phyloP scores from a whole-genome alignment of 2,329 filamentous ascomycete species.

The Basipetospora chlamydospora region DNA sequence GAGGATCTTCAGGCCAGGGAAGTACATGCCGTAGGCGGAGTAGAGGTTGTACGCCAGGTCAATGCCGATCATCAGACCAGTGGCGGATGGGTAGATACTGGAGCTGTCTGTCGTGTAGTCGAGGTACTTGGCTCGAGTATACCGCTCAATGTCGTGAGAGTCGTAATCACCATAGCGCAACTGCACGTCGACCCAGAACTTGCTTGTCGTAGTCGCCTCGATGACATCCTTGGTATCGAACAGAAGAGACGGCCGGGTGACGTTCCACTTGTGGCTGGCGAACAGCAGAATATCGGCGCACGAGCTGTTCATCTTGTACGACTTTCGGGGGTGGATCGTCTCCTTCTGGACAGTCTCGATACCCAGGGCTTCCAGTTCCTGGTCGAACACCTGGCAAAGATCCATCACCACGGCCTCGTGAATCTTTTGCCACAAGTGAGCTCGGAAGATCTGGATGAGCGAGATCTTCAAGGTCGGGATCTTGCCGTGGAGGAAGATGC shows the following conservation, averaged over 20 bases:
- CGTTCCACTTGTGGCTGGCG: constrained; percentile 97
- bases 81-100: constrained; percentile 95
- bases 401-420: constrained; percentile 99
- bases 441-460: constrained; percentile 96
- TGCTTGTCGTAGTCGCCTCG: constrained; percentile 88
- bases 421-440: constrained; percentile 99
- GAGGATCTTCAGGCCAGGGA: constrained; percentile 89
- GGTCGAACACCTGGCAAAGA: constrained; percentile 94
- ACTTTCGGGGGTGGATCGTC: constrained; percentile 97
- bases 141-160: constrained; percentile 96
- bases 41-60: constrained; percentile 97
- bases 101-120: constrained; percentile 98
- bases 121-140: constrained; percentile 93
- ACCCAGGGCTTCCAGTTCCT: constrained; percentile 86
- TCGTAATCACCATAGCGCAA: constrained; percentile 96
- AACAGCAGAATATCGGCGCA: constrained; percentile 96
- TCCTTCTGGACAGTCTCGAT: constrained; percentile 98
- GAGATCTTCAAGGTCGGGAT: constrained; percentile 97
- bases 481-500: constrained; percentile 98
- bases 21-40: constrained; percentile 96
- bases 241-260: constrained; percentile 80
- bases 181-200: constrained; percentile 98
- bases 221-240: constrained; percentile 96
- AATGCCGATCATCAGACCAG: constrained; percentile 93
- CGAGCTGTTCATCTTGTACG: constrained; percentile 99